Evolutionary conservation across 1,284 basidiomycete genomes (phyloP), one percentile per base, ranked within the genome.

Genomic region (Naganishia sp.): DNA sequence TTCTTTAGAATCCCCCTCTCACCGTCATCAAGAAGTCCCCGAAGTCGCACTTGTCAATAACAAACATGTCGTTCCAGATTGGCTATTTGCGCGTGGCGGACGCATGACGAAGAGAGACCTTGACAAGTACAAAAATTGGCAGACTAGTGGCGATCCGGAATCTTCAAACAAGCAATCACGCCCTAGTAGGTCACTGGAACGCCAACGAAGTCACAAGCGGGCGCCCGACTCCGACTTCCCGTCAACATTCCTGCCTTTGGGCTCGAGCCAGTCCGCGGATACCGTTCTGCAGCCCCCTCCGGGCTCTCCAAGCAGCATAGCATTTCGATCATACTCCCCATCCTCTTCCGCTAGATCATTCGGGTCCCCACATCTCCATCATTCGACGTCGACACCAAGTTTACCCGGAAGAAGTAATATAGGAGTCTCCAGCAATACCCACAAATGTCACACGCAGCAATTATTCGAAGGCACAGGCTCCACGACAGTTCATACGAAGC

Each of bases 51-150:
- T 99, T 49, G 92, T 95, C 74, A 87, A 88, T 71, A 99, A 99
- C 76, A 85, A 91, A 5, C 95, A 99, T 78, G 96, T 99, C 67
- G 87, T 99, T 52, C 96, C 95, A 0, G 88, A 94, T 70, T 97
- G 93, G 90, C 84, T 98, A 77, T 82, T 94, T 64, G 70, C 70
- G 18, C 56, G 70, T 25, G 71, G 70, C 25, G 72, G 68, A 10
- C 55, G 64, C 10, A 54, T 60, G n/a, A 52, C 68, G n/a, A 60
- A 59, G 28, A 61, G 70, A 45, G 71, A 72, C 9, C 64, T 67
- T n/a, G 55, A 67, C 52, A 54, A 61, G 25, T 63, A 67, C 55
- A 63, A 64, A 15, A 55, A 52, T 28, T 67, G 66, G 66, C 54
- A 64, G 42, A 64, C 52, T 23, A 64, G 54, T 39, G 63, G 64